Percentiles rank a stretch among this genome's conserved stretches.
phyloP scores from a whole-genome alignment of 140 eudicot genomes.

The Stevia rebaudiana region DNA sequence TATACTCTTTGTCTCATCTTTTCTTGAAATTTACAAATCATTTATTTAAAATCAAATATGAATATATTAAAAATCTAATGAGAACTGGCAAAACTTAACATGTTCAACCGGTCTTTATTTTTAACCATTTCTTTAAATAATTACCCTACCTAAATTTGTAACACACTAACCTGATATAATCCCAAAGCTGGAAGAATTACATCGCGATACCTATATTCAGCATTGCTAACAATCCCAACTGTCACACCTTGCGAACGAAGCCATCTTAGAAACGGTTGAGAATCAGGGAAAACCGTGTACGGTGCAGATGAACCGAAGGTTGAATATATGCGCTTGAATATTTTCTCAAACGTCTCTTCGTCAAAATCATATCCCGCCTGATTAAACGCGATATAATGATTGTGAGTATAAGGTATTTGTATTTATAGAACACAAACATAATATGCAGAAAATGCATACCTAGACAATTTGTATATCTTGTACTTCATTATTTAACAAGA shows the following conservation, averaged over 20 bases:
- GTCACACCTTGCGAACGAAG: constrained; percentile 59
- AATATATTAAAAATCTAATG: background rate
- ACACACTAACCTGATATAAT: constrained; percentile 55
- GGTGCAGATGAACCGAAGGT: constrained; percentile 97
- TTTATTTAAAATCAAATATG: too few species aligned
- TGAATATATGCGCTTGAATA: constrained; percentile 78
- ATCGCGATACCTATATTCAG: constrained; percentile 88
- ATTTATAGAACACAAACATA: constrained; percentile 6
- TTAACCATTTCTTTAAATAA: background rate
- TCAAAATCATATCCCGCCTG: constrained; percentile 98
- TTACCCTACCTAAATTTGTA: background rate
- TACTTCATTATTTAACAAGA: background rate
- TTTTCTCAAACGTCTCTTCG: constrained; percentile 88
- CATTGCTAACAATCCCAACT: constrained; percentile 90
- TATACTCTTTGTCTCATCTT: background rate
- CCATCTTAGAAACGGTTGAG: constrained; percentile 88
- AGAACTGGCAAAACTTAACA: background rate
- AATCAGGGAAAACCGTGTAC: constrained; percentile 69
- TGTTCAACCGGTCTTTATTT: background rate
- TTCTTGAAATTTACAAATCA: background rate
- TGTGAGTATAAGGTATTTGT: background rate
- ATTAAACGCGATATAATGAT: constrained; percentile 3
- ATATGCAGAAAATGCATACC: background rate
- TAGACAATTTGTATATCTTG: background rate
- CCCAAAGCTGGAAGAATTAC: constrained; percentile 96